phyloP scores from a whole-genome alignment of 306 rosid species.

The Cucumis melo region DNA sequence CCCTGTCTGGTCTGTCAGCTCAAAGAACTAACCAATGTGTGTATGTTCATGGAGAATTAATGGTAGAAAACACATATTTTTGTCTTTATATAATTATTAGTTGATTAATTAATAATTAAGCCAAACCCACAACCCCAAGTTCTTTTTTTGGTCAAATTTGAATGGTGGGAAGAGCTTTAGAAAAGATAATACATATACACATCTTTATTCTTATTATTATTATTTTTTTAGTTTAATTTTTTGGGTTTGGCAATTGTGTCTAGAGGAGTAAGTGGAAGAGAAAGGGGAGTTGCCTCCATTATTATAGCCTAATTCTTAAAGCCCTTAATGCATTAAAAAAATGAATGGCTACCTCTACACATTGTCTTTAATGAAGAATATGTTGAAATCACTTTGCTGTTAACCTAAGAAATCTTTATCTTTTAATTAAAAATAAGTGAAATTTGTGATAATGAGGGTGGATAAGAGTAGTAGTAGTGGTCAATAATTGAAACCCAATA shows the following conservation, averaged over 20 bases:
- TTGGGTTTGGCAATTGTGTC: neutral
- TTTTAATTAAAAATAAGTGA: too few relatives aligned
- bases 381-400: too few relatives aligned
- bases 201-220: neutral
- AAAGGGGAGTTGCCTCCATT: neutral
- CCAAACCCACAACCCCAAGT: neutral
- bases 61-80: neutral
- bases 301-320: neutral
- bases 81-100: neutral
- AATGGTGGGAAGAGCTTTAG: neutral
- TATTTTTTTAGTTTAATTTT: neutral
- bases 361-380: too few relatives aligned
- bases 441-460: too few relatives aligned
- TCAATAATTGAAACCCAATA: too few relatives aligned
- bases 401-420: too few relatives aligned
- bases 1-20: neutral
- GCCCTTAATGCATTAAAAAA: neutral
- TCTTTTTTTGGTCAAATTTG: neutral
- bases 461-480: too few relatives aligned
- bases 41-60: neutral
- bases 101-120: neutral
- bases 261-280: neutral
- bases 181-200: neutral
- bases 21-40: neutral
- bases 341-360: neutral